These are phyloP conservation scores for Lactifluus volemus DNA, from an alignment of 768 basidiomycete genomes.

Conservation along the genomic window DNA sequence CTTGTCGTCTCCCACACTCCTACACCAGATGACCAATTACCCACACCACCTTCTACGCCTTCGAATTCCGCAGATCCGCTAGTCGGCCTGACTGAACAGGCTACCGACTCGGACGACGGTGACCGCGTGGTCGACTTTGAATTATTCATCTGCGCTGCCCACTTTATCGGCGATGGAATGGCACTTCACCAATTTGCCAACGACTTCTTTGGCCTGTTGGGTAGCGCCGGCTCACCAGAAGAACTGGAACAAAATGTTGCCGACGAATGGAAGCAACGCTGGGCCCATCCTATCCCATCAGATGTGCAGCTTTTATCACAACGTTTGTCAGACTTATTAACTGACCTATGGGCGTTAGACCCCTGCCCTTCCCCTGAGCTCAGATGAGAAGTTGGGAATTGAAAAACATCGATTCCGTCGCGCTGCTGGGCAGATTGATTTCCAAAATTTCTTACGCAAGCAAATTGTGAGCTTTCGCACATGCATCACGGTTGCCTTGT, in stretches of 20 bases:
- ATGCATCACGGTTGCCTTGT: neutral
- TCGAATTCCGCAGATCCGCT: conserved; percentile 9
- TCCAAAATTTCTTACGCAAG: conserved; percentile 24
- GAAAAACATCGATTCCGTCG: conserved; percentile 22
- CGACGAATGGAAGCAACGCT: conserved; percentile 29
- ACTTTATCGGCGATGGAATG: conserved; percentile 85
- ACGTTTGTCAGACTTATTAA: neutral
- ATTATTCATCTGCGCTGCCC: conserved; percentile 65
- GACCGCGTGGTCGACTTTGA: conserved; percentile 35
- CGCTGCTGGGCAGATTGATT: conserved; percentile 28
- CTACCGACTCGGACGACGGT: too few species aligned
- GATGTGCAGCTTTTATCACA: conserved; percentile 11
- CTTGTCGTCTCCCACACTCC: conserved; percentile 41
- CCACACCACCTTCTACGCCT: conserved; percentile 30
- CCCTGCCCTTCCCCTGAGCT: conserved; percentile 6
- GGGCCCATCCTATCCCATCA: conserved; percentile 17
- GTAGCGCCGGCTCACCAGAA: conserved; percentile 24
- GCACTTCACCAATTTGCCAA: conserved; percentile 75
- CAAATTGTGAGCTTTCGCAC: conserved; percentile 23
- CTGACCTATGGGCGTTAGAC: neutral
- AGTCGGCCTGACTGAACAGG: neutral
- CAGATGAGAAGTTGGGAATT: conserved; percentile 28
- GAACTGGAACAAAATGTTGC: conserved; percentile 26
- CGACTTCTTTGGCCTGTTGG: conserved; percentile 65
- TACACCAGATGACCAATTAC: conserved; percentile 17